Evolutionary conservation across 192 early-diverging fungal species (phyloP), one percentile per base, ranked within the genome.

Genomic region (Piromyces sp.): DNA sequence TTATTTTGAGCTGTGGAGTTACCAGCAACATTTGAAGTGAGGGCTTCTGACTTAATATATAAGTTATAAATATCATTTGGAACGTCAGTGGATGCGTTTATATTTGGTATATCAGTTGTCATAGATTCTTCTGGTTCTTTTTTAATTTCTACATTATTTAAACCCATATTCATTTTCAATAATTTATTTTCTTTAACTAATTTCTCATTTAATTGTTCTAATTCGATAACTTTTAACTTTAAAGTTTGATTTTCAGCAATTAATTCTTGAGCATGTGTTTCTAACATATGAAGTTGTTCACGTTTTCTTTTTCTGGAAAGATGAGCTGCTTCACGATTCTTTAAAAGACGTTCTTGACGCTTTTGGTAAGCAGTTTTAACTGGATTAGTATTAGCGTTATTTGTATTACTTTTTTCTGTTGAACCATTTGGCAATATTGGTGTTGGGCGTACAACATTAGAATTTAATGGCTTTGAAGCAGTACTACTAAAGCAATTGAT

Each of bases 261-360:
- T 17, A 93, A 84, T 12, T 85, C 19, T 30, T 91, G 83, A 9
- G 87, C 86, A 30, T 90, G 87, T 15, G 85, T 85, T 84, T 95
- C 95, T 17, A 96, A 88, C n/a, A 87, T 85, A 79, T 87, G 89
- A 81, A 95, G 84, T 80, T 96, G 95, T 79, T 96, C 95, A 51
- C 95, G 90, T 87, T 97, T 96, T 79, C 95, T 90, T 87, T 95
- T 96, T 40, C 96, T 91, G 19, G 93, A 95, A 81, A 94, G 85
- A 37, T 95, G 86, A 16, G 96, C 96, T 0, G 95, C 94, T 6
- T 94, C 95, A 17, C 96, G 92, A 86, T 97, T 97, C 88, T 96
- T 96, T 80, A 97, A 95, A 82, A 97, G 84, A 36, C 96, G 88
- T 82, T 95, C 93, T 83, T 95, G 93, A 30, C 93, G 89, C 85